phyloP scores from a whole-genome alignment of 2,329 filamentous ascomycete genomes.

The Cytospora paraplurivora region DNA sequence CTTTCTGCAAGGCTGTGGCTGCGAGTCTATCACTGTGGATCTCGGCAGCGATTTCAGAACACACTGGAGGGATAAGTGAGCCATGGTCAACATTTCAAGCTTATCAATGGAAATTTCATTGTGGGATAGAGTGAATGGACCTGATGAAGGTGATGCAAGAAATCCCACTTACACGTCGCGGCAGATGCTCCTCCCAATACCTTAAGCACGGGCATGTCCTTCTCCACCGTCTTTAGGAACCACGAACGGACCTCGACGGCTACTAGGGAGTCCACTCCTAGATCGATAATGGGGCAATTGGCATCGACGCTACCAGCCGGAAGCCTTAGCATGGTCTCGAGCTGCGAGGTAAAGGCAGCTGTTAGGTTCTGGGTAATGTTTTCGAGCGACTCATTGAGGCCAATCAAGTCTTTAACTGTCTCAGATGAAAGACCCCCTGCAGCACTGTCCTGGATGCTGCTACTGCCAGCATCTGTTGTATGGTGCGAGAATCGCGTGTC shows the following conservation, averaged over 20 bases:
- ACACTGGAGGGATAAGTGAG: no score
- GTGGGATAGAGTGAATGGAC: no score
- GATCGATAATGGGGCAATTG: neutral
- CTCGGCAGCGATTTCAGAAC: no score
- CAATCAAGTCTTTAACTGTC: no score
- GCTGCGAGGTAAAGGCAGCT: neutral
- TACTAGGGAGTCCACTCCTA: conserved; percentile 25
- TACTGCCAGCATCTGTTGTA: neutral
- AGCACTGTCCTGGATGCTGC: neutral
- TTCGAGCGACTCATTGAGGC: no score
- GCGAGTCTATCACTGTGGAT: no score
- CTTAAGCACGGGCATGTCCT: conserved; percentile 11
- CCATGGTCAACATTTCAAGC: no score
- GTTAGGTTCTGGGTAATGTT: neutral
- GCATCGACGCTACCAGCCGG: neutral
- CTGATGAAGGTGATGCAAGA: neutral
- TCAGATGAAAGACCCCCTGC: no score
- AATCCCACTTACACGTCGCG: neutral
- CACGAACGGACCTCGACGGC: conserved; percentile 11
- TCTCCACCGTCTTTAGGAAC: conserved; percentile 8
- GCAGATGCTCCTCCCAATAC: conserved; percentile 5
- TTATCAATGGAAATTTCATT: no score
- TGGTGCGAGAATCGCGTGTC: neutral
- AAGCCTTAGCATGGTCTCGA: neutral
- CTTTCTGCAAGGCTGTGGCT: no score